Evolutionary conservation across 352 stramenopile genomes (phyloP).

Genomic region (Globisporangium cylindrosporum): DNA sequence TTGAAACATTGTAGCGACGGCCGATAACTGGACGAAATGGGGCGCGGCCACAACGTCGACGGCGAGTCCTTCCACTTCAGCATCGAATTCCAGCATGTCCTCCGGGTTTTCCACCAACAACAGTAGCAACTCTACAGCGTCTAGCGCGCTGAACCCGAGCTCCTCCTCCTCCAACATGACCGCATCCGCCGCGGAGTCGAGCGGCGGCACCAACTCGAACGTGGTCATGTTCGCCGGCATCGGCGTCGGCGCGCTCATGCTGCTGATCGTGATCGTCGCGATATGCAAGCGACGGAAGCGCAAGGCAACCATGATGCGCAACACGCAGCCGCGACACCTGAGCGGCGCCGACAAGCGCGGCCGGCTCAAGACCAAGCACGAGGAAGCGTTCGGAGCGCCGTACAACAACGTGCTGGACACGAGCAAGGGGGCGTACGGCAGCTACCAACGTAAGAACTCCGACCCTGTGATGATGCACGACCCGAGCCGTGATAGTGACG

Average conservation of each 20-base stretch:
- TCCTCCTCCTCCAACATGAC: background rate
- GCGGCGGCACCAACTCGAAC: conserved; percentile 13
- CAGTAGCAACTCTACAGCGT: conserved; percentile 15
- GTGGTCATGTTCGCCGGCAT: conserved; percentile 54
- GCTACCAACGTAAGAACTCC: conserved; percentile 38
- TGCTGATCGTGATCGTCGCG: conserved; percentile 48
- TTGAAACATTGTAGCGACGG: conserved; percentile 21
- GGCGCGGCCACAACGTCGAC: conserved; percentile 1
- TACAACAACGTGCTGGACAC: conserved; percentile 60
- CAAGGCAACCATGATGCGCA: conserved; percentile 11
- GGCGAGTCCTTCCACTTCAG: conserved; percentile 1
- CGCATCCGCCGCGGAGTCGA: background rate
- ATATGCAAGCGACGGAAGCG: conserved; percentile 43
- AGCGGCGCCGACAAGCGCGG: conserved; percentile 30
- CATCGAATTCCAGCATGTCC: conserved; percentile 7
- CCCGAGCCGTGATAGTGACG: conserved; percentile 18
- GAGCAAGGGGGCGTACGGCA: conserved; percentile 34
- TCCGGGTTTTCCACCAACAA: conserved; percentile 17
- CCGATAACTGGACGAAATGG: conserved; percentile 18
- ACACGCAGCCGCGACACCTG: conserved; percentile 14
- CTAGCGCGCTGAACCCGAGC: conserved; percentile 1
- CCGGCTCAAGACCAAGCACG: conserved; percentile 38
- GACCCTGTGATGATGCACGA: conserved; percentile 39
- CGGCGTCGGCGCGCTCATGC: conserved; percentile 44
- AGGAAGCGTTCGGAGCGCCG: conserved; percentile 28